Evolutionary conservation across 2,329 filamentous ascomycete genomes (phyloP).

Genomic region (Alternaria conjuncta): DNA sequence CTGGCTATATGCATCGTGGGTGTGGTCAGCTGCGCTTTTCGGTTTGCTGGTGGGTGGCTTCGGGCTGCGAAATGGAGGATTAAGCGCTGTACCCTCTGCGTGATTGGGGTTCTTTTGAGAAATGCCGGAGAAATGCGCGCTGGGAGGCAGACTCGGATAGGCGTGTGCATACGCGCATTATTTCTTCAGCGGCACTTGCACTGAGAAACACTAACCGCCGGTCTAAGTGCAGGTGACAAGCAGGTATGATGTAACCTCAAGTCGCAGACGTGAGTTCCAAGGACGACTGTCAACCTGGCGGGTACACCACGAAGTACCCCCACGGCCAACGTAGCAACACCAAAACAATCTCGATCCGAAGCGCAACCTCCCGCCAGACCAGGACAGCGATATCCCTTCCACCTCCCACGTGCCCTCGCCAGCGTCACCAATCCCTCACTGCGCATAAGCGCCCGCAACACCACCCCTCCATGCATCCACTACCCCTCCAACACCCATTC

Average conservation of each 20-base stretch:
- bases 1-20: constrained; percentile 8
- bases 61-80: constrained; percentile 6
- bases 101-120: background rate
- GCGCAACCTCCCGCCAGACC: background rate
- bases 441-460: constrained; percentile 13
- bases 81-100: constrained; percentile 6
- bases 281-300: background rate
- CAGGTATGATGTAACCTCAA: background rate
- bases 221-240: background rate
- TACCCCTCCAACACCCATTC: background rate
- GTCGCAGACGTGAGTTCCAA: background rate
- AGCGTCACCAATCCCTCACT: constrained; percentile 1
- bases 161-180: background rate
- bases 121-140: background rate
- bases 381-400: background rate
- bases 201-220: background rate
- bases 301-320: background rate
- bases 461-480: background rate
- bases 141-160: background rate
- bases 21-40: constrained; percentile 19
- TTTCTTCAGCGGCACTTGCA: background rate
- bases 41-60: constrained; percentile 13
- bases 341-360: constrained; percentile 3
- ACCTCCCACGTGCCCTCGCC: background rate
- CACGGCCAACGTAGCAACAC: background rate